A percentile compares a stretch with the other conserved stretches of the same genome.
Conservation (phyloP, 441 rosid genomes). For the Populus hybrid region DNA sequence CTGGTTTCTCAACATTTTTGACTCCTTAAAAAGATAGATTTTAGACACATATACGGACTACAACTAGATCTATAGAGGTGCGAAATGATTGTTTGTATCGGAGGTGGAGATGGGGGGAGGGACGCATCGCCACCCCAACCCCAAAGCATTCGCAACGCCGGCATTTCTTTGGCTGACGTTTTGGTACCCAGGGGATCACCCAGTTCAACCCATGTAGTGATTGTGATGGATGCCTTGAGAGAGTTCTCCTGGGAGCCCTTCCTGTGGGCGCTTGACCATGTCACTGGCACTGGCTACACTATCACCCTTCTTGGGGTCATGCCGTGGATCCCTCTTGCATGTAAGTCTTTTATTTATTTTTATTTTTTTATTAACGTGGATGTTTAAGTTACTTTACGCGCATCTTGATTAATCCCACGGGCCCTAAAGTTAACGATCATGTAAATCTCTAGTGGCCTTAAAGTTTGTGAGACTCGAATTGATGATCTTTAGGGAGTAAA, state of each 20-base stretch:
- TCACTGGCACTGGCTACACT: constrained; percentile 21
- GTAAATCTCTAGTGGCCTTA: accelerated
- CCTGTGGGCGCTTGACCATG: constrained; percentile 32
- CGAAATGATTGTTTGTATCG: constrained; percentile 23
- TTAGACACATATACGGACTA: neutral
- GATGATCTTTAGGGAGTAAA: accelerated
- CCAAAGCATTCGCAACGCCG: neutral
- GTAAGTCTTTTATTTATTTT: constrained; percentile 10
- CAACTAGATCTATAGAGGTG: neutral
- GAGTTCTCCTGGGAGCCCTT: constrained; percentile 34
- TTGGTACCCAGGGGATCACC: constrained; percentile 33
- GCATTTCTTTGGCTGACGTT: constrained; percentile 18
- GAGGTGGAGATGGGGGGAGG: constrained; percentile 16
- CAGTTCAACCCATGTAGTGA: constrained; percentile 24
- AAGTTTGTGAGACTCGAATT: too few relatives aligned
- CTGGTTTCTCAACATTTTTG: neutral
- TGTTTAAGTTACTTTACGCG: too few relatives aligned
- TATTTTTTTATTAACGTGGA: too few relatives aligned
- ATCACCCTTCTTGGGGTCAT: constrained; percentile 43
- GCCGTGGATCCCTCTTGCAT: constrained; percentile 38
- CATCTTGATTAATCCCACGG: accelerated
- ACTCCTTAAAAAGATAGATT: neutral
- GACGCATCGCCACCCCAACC: constrained; percentile 5
- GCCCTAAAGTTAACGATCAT: too few relatives aligned
- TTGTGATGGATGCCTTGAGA: constrained; percentile 39